phyloP scores from a whole-genome alignment of 139 green algal genomes.

The Diplosphaera chodatii region DNA sequence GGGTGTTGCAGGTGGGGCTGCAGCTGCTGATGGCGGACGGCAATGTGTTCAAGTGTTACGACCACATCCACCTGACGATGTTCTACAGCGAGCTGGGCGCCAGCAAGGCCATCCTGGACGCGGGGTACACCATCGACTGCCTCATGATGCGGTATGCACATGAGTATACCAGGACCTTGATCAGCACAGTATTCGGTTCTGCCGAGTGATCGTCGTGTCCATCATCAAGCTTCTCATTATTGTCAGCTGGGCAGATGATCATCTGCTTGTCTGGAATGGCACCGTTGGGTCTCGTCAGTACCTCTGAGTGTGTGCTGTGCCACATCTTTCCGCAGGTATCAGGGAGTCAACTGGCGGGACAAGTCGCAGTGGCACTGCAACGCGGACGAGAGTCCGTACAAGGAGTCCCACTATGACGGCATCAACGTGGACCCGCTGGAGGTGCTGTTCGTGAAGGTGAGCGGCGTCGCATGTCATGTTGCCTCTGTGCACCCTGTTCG shows the following conservation, averaged over 20 bases:
- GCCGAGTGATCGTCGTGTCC: too few relatives aligned
- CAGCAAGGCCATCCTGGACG: slow-evolving; percentile 14
- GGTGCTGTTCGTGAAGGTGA: slow-evolving; percentile 73
- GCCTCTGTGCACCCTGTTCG: too few relatives aligned
- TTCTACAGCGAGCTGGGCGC: slow-evolving; percentile 14
- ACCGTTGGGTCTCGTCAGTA: too few relatives aligned
- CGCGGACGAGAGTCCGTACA: slow-evolving; percentile 3
- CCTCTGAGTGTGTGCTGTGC: too few relatives aligned
- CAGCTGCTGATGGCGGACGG: slow-evolving; percentile 6
- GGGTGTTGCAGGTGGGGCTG: too few relatives aligned
- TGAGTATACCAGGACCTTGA: too few relatives aligned
- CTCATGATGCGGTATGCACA: slow-evolving; percentile 8
- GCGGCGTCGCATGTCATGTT: too few relatives aligned
- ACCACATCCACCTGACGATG: slow-evolving; percentile 9
- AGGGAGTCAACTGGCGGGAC: slow-evolving; percentile 17
- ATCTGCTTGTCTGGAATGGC: too few relatives aligned
- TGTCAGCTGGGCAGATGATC: too few relatives aligned
- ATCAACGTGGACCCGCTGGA: slow-evolving; percentile 56
- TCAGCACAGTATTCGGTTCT: too few relatives aligned
- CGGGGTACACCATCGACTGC: slow-evolving; percentile 16
- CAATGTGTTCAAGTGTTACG: slow-evolving; percentile 8
- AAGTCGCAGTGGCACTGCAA: slow-evolving; percentile 15
- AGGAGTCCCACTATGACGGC: slow-evolving; percentile 39
- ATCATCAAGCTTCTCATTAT: too few relatives aligned
- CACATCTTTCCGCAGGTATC: too few relatives aligned